These are phyloP conservation scores for Microbotryum saponariae DNA, from an alignment of 1,284 basidiomycete species.

Conservation along the genomic window DNA sequence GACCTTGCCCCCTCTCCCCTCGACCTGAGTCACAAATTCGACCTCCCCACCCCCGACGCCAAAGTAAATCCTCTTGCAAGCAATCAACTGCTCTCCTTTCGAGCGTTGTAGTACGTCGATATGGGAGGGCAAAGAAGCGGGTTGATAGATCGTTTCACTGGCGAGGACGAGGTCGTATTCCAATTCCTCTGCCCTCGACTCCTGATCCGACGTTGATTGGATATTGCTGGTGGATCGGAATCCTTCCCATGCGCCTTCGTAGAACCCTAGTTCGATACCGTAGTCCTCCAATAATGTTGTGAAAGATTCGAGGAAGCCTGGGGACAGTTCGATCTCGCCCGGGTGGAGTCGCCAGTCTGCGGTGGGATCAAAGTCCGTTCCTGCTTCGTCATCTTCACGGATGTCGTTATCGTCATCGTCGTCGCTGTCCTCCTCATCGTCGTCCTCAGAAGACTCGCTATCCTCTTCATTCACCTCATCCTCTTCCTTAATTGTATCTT, in stretches of 20 bases:
- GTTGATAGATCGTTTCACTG: conserved; percentile 51
- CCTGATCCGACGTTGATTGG: conserved; percentile 51
- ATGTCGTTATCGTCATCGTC: too few species aligned
- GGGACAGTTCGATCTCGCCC: conserved; percentile 57
- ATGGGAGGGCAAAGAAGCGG: background rate
- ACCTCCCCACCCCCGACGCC: conserved; percentile 85
- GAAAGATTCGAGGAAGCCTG: conserved; percentile 60
- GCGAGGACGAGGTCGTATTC: conserved; percentile 69
- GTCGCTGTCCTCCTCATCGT: too few species aligned
- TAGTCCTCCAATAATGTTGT: conserved; percentile 50
- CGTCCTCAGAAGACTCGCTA: too few species aligned
- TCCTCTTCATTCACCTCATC: too few species aligned
- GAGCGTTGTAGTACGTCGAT: too few species aligned
- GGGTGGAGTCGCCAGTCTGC: conserved; percentile 19
- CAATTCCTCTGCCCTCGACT: conserved; percentile 16
- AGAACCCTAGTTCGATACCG: conserved; percentile 62
- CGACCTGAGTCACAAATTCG: conserved; percentile 59
- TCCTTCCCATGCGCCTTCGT: conserved; percentile 66
- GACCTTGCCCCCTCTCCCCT: conserved; percentile 42
- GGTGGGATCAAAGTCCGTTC: too few species aligned
- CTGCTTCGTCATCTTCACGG: too few species aligned
- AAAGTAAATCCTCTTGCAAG: conserved; percentile 89
- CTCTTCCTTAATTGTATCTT: background rate
- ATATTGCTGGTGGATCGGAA: conserved; percentile 22
- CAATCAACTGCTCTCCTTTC: conserved; percentile 50